These are phyloP conservation scores for Cutaneotrichosporon sp. DNA, from an alignment of 1,284 basidiomycete genomes.

Conservation along the genomic window DNA sequence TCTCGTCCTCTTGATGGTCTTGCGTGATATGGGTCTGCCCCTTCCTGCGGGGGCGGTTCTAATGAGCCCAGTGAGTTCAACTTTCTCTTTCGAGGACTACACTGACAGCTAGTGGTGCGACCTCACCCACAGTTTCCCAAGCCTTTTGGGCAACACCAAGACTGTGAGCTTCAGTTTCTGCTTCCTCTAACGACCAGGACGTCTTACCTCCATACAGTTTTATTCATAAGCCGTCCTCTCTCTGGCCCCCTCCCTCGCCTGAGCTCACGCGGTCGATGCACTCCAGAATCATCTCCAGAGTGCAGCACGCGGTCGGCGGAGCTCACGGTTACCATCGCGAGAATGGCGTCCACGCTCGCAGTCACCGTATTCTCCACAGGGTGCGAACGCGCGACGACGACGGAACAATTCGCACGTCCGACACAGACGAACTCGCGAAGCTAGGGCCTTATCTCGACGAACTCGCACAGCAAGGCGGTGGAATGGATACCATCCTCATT, in stretches of 20 bases:
- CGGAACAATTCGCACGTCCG: neutral
- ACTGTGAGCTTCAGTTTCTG: constrained; percentile 55
- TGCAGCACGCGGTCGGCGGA: constrained; percentile 56
- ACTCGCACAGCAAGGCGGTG: neutral
- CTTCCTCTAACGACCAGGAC: constrained; percentile 53
- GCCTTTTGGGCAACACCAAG: constrained; percentile 70
- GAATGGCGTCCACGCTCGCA: neutral
- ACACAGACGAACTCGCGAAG: neutral
- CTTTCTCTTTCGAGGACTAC: too few species aligned
- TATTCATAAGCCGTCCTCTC: constrained; percentile 66
- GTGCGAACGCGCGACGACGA: neutral
- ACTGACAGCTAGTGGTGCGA: constrained; percentile 55
- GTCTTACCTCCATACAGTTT: constrained; percentile 57
- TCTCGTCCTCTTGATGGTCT: constrained; percentile 79
- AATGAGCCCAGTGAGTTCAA: constrained; percentile 62
- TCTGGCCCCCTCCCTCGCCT: constrained; percentile 86
- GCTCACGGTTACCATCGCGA: neutral
- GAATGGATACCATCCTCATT: neutral
- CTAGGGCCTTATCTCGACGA: neutral
- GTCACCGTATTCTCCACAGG: too few species aligned
- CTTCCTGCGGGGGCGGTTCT: constrained; percentile 77
- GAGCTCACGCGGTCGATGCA: constrained; percentile 64
- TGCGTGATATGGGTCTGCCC: constrained; percentile 76
- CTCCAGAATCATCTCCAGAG: constrained; percentile 57
- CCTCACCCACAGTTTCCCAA: constrained; percentile 89